Percentiles rank a stretch among this genome's conserved stretches.
These are phyloP conservation scores for Mortierella polycephala DNA, from an alignment of 371 early-diverging fungal genomes.

Conservation along the genomic window DNA sequence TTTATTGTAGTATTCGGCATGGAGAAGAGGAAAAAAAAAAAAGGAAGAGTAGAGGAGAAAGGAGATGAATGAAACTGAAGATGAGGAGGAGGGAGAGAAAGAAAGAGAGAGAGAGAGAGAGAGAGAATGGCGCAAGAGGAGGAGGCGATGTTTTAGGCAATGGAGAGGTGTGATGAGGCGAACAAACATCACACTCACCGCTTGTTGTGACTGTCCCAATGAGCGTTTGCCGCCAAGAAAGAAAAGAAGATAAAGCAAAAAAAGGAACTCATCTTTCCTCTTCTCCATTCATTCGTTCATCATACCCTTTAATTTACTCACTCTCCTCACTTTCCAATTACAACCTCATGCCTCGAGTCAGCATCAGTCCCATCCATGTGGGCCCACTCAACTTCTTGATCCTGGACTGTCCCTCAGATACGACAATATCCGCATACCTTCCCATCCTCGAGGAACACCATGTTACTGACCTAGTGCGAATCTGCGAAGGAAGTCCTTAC, in stretches of 20 bases:
- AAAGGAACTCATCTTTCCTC: not conserved
- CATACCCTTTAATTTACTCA: not conserved
- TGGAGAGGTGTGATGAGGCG: too few relatives aligned
- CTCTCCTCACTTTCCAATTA: not conserved
- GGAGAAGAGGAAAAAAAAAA: not conserved
- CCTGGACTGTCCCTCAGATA: slow-evolving; percentile 70
- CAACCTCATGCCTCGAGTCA: slow-evolving; percentile 35
- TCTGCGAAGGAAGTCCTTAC: slow-evolving; percentile 69
- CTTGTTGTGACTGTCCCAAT: not conserved
- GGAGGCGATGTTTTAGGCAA: not conserved
- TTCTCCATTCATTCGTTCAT: not conserved
- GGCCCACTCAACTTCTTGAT: slow-evolving; percentile 62
- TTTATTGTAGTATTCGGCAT: not conserved
- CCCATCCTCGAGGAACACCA: slow-evolving; percentile 60
- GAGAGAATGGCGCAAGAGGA: not conserved
- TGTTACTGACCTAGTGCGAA: slow-evolving; percentile 65
- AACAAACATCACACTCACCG: too few relatives aligned
- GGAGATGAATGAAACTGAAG: not conserved
- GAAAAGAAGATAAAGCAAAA: not conserved
- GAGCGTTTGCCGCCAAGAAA: not conserved
- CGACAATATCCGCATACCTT: slow-evolving; percentile 59
- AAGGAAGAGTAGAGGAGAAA: not conserved
- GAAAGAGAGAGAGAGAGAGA: not conserved
- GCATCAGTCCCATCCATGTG: slow-evolving; percentile 51
- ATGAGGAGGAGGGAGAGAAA: not conserved